Conservation (phyloP, 768 basidiomycete genomes). For the Lactarius trivialis region DNA sequence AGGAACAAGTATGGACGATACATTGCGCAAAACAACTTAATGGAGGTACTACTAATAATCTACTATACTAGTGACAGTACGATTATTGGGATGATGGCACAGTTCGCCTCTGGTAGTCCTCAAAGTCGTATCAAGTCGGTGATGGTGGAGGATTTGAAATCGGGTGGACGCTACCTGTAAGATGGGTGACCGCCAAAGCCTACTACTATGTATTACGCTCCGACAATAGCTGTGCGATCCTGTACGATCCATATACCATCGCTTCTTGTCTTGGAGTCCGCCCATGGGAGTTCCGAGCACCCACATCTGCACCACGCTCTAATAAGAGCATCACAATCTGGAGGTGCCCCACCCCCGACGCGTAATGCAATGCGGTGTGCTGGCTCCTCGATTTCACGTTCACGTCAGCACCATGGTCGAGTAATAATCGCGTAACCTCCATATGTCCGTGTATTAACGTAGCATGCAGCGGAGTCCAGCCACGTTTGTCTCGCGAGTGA, state of each 20-base stretch:
- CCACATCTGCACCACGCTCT: background rate
- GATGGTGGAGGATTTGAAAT: no score
- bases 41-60: no score
- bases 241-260: background rate
- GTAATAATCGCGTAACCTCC: background rate
- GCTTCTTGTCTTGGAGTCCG: background rate
- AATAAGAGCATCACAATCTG: background rate
- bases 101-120: no score
- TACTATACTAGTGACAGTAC: no score
- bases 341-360: background rate
- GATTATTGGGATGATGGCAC: no score
- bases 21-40: no score
- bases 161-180: background rate
- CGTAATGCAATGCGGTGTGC: background rate
- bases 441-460: background rate
- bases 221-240: background rate
- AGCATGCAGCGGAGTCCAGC: background rate
- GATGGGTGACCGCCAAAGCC: background rate
- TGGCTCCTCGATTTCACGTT: background rate
- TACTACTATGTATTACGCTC: background rate
- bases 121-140: no score
- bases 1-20: no score
- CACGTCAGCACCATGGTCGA: background rate
- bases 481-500: background rate
- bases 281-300: background rate